phyloP scores from a whole-genome alignment of 306 rosid species.

The Pachyrhizus erosus region DNA sequence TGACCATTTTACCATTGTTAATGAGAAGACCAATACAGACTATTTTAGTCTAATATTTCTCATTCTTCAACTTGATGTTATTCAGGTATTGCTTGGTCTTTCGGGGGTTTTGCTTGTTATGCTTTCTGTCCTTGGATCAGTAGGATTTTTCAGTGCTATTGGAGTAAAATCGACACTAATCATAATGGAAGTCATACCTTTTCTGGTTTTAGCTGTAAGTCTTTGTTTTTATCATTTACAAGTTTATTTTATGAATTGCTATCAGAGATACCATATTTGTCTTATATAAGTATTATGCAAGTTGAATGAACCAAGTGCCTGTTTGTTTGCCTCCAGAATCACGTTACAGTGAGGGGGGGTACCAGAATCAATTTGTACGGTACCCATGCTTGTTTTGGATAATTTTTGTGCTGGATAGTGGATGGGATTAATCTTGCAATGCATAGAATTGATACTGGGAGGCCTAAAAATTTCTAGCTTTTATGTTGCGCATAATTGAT shows the following conservation, averaged over 20 bases:
- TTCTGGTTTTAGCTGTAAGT: slow-evolving; percentile 96
- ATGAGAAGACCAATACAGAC: neutral
- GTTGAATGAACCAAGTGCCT: neutral
- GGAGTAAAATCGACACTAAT: slow-evolving; percentile 95
- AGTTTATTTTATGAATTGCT: slow-evolving; percentile 30
- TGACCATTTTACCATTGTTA: neutral
- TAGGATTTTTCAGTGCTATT: slow-evolving; percentile 92
- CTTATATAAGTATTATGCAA: slow-evolving; percentile 8
- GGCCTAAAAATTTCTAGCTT: neutral
- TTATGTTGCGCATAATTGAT: neutral
- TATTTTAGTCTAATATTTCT: slow-evolving; percentile 27
- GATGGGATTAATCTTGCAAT: neutral
- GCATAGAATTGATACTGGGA: neutral
- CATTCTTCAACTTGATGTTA: slow-evolving; percentile 39
- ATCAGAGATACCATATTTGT: neutral
- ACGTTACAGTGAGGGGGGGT: neutral
- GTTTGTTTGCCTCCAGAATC: neutral
- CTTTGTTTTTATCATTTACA: slow-evolving; percentile 24
- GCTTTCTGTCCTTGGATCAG: slow-evolving; percentile 94
- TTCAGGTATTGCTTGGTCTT: slow-evolving; percentile 90
- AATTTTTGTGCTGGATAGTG: neutral
- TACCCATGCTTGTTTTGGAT: neutral
- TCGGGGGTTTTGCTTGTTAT: slow-evolving; percentile 88
- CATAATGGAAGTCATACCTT: slow-evolving; percentile 98
- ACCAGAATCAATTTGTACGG: neutral